phyloP scores from a whole-genome alignment of 352 stramenopile species.

The Globisporangium iwayamae region DNA sequence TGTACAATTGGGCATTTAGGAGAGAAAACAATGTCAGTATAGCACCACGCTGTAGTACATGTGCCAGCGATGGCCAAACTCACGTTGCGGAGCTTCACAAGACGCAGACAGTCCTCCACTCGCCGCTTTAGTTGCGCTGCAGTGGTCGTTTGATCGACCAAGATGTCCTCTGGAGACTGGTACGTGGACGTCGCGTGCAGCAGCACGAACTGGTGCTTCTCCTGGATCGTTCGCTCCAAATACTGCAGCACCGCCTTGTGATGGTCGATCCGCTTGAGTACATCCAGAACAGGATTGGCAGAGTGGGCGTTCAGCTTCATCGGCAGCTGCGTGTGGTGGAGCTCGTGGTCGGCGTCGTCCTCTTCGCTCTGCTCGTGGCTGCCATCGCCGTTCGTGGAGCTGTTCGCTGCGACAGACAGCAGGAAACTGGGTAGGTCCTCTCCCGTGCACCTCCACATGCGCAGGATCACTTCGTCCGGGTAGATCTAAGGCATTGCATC shows the following conservation, averaged over 20 bases:
- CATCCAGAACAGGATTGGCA: slow-evolving; percentile 67
- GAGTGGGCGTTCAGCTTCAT: slow-evolving; percentile 79
- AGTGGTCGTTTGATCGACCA: slow-evolving; percentile 45
- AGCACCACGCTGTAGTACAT: background rate
- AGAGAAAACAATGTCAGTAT: background rate
- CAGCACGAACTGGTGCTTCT: slow-evolving; percentile 57
- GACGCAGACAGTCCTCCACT: slow-evolving; percentile 59
- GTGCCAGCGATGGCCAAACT: slow-evolving; percentile 15
- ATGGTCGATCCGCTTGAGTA: slow-evolving; percentile 81
- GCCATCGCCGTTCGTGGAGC: background rate
- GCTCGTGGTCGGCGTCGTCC: slow-evolving; percentile 29
- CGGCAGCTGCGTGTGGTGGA: slow-evolving; percentile 32
- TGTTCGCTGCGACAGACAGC: slow-evolving; percentile 12
- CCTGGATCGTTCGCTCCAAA: slow-evolving; percentile 52
- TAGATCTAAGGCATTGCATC: slow-evolving; percentile 29
- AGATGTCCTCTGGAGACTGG: slow-evolving; percentile 45
- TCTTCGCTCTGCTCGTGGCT: slow-evolving; percentile 9
- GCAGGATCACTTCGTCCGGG: slow-evolving; percentile 46
- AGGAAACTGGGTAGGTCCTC: slow-evolving; percentile 66
- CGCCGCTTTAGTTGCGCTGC: slow-evolving; percentile 47
- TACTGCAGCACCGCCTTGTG: slow-evolving; percentile 64
- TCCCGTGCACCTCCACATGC: slow-evolving; percentile 76
- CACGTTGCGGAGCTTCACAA: slow-evolving; percentile 78
- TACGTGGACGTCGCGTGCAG: slow-evolving; percentile 47
- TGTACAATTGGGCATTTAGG: slow-evolving; percentile 16